Conservation (phyloP, 768 basidiomycete genomes). For the Boletus edulis region DNA sequence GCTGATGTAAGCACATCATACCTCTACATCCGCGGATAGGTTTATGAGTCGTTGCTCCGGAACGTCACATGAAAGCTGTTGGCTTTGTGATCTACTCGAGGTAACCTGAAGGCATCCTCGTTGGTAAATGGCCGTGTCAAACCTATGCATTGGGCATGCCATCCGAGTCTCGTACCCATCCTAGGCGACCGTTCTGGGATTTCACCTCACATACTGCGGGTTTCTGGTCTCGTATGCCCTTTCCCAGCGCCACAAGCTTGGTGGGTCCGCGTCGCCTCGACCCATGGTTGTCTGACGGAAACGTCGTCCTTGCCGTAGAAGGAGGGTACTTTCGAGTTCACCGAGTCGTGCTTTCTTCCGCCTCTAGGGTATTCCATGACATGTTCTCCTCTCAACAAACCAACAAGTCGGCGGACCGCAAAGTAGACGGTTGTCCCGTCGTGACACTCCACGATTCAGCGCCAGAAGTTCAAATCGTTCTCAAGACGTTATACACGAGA, state of each 20-base stretch:
- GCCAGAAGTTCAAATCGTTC: constrained; percentile 25
- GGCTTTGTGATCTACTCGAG: constrained; percentile 15
- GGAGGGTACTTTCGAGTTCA: constrained; percentile 22
- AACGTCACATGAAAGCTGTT: constrained; percentile 12
- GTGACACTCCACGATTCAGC: constrained; percentile 18
- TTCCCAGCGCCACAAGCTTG: constrained; percentile 8
- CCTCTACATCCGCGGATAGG: no score
- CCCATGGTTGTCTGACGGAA: constrained; percentile 24
- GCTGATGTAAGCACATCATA: no score
- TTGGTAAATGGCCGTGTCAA: constrained; percentile 27
- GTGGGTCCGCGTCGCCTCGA: constrained; percentile 20
- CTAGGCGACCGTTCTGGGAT: constrained; percentile 10
- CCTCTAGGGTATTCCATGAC: constrained; percentile 19
- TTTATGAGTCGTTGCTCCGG: neutral
- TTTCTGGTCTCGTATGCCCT: constrained; percentile 22
- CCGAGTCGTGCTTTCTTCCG: constrained; percentile 20
- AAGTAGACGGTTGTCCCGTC: constrained; percentile 24
- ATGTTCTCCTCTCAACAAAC: constrained; percentile 14
- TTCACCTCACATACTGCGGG: constrained; percentile 8
- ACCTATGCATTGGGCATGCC: constrained; percentile 23
- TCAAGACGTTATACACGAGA: constrained; percentile 21
- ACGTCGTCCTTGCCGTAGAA: constrained; percentile 22
- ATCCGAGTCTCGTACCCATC: constrained; percentile 11
- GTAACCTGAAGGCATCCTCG: constrained; percentile 26
- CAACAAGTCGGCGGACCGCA: constrained; percentile 10